Conservation (phyloP, 2,329 filamentous ascomycete genomes). For the Trichophyton equinum region DNA sequence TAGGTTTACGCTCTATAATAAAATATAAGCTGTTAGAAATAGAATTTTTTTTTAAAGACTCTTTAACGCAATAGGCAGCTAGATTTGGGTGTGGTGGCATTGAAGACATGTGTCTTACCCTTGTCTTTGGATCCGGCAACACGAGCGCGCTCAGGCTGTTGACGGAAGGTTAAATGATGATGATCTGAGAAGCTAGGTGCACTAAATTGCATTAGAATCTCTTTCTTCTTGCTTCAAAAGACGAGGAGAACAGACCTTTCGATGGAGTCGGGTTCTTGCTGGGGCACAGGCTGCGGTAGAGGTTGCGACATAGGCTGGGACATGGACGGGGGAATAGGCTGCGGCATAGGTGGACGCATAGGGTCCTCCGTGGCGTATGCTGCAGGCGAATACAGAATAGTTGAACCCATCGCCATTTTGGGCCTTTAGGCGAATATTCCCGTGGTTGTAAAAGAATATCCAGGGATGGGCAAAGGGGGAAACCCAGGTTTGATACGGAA, state of each 20-base stretch:
- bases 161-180: conserved; percentile 48
- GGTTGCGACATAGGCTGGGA: not conserved
- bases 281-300: conserved; percentile 16
- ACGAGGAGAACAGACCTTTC: conserved; percentile 3
- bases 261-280: conserved; percentile 27
- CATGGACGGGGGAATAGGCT: not conserved
- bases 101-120: conserved; percentile 35
- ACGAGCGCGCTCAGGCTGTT: conserved; percentile 55
- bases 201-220: not conserved
- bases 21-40: not conserved
- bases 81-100: not conserved
- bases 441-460: not conserved
- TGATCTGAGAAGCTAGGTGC: conserved; percentile 20
- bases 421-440: not conserved
- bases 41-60: not conserved
- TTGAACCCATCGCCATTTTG: not conserved
- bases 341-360: not conserved
- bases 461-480: not conserved
- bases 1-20: conserved; percentile 62
- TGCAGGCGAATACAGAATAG: not conserved
- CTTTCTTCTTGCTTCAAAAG: not conserved
- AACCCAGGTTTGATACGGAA: not conserved
- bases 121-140: conserved; percentile 64
- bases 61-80: not conserved
- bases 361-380: not conserved